phyloP scores from a whole-genome alignment of 1,284 basidiomycete species.

The Naganishia cerealis region DNA sequence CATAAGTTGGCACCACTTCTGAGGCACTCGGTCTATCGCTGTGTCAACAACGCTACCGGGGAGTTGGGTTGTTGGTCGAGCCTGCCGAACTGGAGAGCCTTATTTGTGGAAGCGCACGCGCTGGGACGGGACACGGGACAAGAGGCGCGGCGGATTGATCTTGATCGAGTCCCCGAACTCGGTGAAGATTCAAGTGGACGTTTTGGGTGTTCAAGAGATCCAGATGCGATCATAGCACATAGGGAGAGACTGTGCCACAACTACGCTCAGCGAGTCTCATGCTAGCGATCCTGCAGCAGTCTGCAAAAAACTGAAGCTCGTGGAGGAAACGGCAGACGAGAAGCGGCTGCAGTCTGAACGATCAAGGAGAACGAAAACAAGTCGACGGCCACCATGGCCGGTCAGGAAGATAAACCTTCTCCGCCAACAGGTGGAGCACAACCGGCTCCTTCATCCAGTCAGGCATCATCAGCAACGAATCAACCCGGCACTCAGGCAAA shows the following conservation, averaged over 20 bases:
- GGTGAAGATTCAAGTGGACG: no score
- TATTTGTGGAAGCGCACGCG: no score
- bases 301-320: background rate
- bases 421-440: background rate
- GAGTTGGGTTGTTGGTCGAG: no score
- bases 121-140: no score
- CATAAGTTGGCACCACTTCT: no score
- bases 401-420: constrained; percentile 21
- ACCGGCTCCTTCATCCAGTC: background rate
- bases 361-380: background rate
- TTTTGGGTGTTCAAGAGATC: background rate
- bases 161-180: no score
- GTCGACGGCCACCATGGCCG: constrained; percentile 16
- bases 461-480: background rate
- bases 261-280: background rate
- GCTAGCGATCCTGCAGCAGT: constrained; percentile 1
- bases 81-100: no score
- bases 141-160: background rate
- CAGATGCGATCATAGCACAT: background rate
- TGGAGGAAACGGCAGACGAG: background rate
- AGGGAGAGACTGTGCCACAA: background rate
- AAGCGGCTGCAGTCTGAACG: constrained; percentile 1
- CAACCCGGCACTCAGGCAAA: constrained; percentile 5
- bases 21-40: no score
- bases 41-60: no score